A percentile compares a stretch with the other conserved stretches of the same genome.
phyloP scores from a whole-genome alignment of 1,284 basidiomycete genomes.

The Marasmius tenuissimus region DNA sequence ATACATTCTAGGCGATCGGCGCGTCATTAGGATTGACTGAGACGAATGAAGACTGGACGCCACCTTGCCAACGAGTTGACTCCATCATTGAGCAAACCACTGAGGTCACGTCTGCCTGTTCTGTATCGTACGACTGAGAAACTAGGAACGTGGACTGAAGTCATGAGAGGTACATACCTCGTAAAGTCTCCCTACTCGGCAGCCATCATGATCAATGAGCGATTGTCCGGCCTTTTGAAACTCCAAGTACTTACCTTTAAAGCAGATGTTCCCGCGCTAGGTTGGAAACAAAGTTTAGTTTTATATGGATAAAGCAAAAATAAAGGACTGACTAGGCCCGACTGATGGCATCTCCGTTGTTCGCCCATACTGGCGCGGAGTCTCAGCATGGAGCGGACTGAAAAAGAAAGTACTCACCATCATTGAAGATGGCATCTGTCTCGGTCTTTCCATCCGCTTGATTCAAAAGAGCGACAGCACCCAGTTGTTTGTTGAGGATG shows the following conservation, averaged over 20 bases:
- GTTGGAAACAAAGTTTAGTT: background rate
- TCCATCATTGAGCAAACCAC: slow-evolving; percentile 90
- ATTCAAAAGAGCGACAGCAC: slow-evolving; percentile 72
- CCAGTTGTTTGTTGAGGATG: slow-evolving; percentile 78
- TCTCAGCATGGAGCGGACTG: slow-evolving; percentile 6
- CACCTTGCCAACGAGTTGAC: slow-evolving; percentile 86
- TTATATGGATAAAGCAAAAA: background rate
- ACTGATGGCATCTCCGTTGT: slow-evolving; percentile 90
- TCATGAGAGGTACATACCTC: slow-evolving; percentile 41
- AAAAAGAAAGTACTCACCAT: slow-evolving; percentile 50
- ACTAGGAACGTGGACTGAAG: background rate
- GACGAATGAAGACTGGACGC: slow-evolving; percentile 3
- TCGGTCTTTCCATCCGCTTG: slow-evolving; percentile 54
- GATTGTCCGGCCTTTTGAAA: background rate
- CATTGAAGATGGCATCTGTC: slow-evolving; percentile 83
- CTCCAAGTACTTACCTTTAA: slow-evolving; percentile 63
- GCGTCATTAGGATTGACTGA: background rate
- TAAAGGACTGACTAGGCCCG: slow-evolving; percentile 70
- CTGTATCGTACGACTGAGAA: slow-evolving; percentile 32
- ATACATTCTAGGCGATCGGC: slow-evolving; percentile 58
- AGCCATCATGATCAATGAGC: background rate
- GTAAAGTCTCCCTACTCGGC: slow-evolving; percentile 86
- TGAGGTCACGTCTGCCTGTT: slow-evolving; percentile 91
- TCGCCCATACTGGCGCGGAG: slow-evolving; percentile 80
- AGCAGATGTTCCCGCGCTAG: slow-evolving; percentile 86